phyloP scores from a whole-genome alignment of 805 yeast genomes.

The Candida quercuum region DNA sequence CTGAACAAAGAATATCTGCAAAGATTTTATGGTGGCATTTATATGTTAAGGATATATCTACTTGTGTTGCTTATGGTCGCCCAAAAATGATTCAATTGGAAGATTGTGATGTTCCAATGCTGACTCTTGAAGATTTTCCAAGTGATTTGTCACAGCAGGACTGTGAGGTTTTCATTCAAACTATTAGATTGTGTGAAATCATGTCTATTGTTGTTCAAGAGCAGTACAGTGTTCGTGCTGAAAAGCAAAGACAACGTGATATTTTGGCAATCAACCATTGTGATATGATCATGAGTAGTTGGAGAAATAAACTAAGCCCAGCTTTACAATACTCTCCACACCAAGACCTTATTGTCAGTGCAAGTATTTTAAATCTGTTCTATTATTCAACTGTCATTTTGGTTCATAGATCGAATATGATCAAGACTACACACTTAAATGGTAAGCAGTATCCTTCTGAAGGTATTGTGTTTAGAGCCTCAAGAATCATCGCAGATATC shows the following conservation, averaged over 20 bases:
- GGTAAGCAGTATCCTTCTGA: conserved; percentile 26
- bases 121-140: conserved; percentile 58
- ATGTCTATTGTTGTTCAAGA: conserved; percentile 64
- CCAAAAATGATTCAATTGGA: conserved; percentile 64
- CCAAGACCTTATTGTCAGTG: conserved; percentile 42
- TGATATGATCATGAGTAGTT: conserved; percentile 71
- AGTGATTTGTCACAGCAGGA: conserved; percentile 46
- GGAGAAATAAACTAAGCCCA: conserved; percentile 66
- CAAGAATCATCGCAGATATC: conserved; percentile 66
- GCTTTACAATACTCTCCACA: conserved; percentile 57
- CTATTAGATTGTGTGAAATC: conserved; percentile 63
- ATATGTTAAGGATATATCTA: conserved; percentile 62
- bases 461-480: conserved; percentile 77
- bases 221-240: conserved; percentile 67
- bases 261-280: conserved; percentile 42
- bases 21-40: conserved; percentile 76
- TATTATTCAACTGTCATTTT: conserved; percentile 70
- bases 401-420: conserved; percentile 65
- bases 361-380: conserved; percentile 57
- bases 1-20: conserved; percentile 43
- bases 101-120: conserved; percentile 75
- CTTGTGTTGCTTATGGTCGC: conserved; percentile 69
- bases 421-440: conserved; percentile 30
- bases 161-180: conserved; percentile 53
- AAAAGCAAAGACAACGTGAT: conserved; percentile 45